Base-by-base conservation (phyloP, 805 yeast genomes). In the Saccharomycopsis fermentans region DNA sequence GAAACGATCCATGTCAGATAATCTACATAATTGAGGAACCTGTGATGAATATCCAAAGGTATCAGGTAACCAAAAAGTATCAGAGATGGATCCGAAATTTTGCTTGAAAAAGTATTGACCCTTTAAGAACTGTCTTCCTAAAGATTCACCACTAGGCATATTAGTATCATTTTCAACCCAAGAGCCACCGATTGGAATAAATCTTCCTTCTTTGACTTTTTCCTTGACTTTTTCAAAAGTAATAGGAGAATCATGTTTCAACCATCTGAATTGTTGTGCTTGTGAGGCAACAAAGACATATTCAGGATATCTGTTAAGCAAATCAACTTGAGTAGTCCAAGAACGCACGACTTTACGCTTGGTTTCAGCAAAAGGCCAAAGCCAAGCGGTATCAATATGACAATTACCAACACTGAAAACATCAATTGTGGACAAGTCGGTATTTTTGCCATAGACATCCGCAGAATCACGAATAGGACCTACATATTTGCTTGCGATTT, bases 291-390 rank as follows among this genome's bases (percentile, higher is more conserved):
- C 97, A 73, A 92, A 92, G 24, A 84, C 83, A 68, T 89, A 91
- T 73, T 94, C 99, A 0, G 98, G 97, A 65, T 90, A 92, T 64
- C 82, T 77, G 57, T 90, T 92, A 67, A 94, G 81, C 54, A 94
- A 71, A 57, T 89, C 84, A 55, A 92, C 74, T 73, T 92, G 99
- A 9, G 96, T 82, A 0, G 96, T 84, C 98, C 98, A 92, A 5
- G 96, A 89, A 63, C 99, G 79, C 2, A 91, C 96, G 58, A 92
- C 82, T 68, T 92, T 92, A 56, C 98, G 81, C 65, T 87, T 85
- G 1, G 98, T 90, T 69, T 94, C 97, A 2, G 96, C 97, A 75
- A 86, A 92, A n/a, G 97, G 98, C 99, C 99, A 92, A 59, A 90
- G 77, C 99, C 99, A 92, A 16, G 98, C 98, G 17, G 98, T 92